phyloP scores from a whole-genome alignment of 169 alveolate species.

The Babesia ovata region DNA sequence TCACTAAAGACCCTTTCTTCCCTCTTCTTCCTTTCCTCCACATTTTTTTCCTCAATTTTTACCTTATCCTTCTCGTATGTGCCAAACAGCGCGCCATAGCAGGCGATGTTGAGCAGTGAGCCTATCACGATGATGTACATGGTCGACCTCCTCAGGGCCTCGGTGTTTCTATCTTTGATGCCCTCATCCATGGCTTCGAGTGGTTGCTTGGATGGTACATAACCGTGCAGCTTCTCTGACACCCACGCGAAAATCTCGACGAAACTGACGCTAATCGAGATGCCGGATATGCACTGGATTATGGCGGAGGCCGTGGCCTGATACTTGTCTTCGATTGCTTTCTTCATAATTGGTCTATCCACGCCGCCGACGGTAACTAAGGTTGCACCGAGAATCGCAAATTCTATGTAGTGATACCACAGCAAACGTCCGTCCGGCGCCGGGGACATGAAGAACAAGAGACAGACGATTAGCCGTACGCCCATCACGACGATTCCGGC shows the following conservation, averaged over 20 bases:
- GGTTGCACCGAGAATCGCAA: conserved; percentile 83
- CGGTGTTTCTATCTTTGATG: neutral
- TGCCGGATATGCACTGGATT: conserved; percentile 85
- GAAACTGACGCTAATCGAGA: conserved; percentile 84
- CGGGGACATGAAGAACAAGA: conserved; percentile 69
- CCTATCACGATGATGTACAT: conserved; percentile 17
- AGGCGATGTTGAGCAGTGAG: conserved; percentile 8
- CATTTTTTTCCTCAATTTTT: too few relatives aligned
- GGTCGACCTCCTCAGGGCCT: conserved; percentile 21
- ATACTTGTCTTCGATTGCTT: conserved; percentile 84
- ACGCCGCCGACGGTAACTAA: conserved; percentile 90
- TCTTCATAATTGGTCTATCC: conserved; percentile 87
- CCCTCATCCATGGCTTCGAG: neutral
- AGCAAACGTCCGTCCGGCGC: conserved; percentile 63
- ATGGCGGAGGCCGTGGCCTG: conserved; percentile 86
- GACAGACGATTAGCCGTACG: conserved; percentile 72
- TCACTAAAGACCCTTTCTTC: too few relatives aligned
- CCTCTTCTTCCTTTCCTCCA: too few relatives aligned
- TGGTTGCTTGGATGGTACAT: neutral
- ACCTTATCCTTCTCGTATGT: conserved; percentile 12
- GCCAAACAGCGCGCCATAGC: conserved; percentile 18
- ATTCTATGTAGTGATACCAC: conserved; percentile 53
- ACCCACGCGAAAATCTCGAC: conserved; percentile 86
- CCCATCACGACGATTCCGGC: conserved; percentile 79
- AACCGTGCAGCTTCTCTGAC: conserved; percentile 85